These are phyloP conservation scores for Lipomyces mesembrius DNA, from an alignment of 805 yeast species.

Conservation along the genomic window DNA sequence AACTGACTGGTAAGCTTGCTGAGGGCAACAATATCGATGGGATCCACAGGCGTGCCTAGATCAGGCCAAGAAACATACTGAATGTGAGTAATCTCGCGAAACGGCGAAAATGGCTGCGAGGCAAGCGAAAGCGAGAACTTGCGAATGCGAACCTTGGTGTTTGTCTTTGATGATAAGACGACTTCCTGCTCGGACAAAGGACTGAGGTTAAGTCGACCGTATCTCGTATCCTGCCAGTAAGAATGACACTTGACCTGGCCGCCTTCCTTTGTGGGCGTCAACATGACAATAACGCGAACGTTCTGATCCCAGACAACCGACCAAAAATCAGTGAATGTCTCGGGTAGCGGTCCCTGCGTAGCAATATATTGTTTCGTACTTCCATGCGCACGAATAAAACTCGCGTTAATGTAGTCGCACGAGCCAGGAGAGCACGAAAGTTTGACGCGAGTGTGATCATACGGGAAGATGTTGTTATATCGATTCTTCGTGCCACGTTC, in stretches of 20 bases:
- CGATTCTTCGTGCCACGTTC: constrained; percentile 82
- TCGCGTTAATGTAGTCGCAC: constrained; percentile 83
- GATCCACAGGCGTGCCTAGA: constrained; percentile 66
- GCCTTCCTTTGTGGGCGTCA: constrained; percentile 79
- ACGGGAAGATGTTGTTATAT: constrained; percentile 86
- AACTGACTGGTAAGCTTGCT: constrained; percentile 54
- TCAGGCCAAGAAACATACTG: constrained; percentile 89
- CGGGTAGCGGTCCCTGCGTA: constrained; percentile 86
- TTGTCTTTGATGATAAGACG: constrained; percentile 29
- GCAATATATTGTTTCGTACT: constrained; percentile 68
- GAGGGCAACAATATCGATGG: constrained; percentile 65
- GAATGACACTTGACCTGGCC: constrained; percentile 82
- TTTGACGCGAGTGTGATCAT: constrained; percentile 81
- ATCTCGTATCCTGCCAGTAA: constrained; percentile 76
- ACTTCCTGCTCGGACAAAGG: constrained; percentile 40
- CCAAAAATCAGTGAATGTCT: constrained; percentile 86
- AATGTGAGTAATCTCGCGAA: constrained; percentile 65
- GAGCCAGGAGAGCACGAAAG: constrained; percentile 43
- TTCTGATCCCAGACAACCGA: constrained; percentile 69
- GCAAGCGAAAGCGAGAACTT: constrained; percentile 52
- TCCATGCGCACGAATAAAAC: constrained; percentile 56
- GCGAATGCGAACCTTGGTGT: constrained; percentile 46
- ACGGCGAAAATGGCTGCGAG: constrained; percentile 32
- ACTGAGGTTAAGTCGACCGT: constrained; percentile 43
- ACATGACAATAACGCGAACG: constrained; percentile 69